A percentile compares a stretch with the other conserved stretches of the same genome.
Conservation (phyloP, 2,329 filamentous ascomycete species). For the Fusarium sp. region DNA sequence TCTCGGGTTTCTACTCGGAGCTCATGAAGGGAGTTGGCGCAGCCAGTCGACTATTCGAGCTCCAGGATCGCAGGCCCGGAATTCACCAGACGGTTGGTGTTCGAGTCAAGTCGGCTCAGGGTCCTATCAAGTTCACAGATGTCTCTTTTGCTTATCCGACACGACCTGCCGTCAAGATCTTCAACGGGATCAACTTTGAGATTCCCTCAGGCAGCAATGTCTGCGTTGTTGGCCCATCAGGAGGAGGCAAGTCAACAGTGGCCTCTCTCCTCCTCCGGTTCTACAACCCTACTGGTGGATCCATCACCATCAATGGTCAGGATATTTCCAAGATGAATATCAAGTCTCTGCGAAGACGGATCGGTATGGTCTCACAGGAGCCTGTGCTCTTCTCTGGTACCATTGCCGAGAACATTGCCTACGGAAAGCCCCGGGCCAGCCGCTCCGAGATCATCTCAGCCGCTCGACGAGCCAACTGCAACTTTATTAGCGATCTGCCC, state of each 20-base stretch:
- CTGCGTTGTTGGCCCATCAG: conserved; percentile 94
- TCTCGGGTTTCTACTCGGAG: conserved; percentile 97
- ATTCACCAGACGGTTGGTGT: conserved; percentile 88
- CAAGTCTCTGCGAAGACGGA: conserved; percentile 90
- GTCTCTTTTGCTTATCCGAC: conserved; percentile 94
- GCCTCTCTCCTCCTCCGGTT: conserved; percentile 91
- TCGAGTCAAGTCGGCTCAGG: conserved; percentile 84
- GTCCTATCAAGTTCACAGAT: conserved; percentile 87
- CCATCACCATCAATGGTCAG: conserved; percentile 83
- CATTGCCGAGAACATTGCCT: conserved; percentile 90
- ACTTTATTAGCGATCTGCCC: conserved; percentile 96
- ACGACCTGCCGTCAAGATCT: conserved; percentile 89
- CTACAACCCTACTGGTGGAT: conserved; percentile 83
- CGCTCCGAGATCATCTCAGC: conserved; percentile 85
- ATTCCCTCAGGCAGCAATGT: conserved; percentile 95
- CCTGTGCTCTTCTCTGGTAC: conserved; percentile 91
- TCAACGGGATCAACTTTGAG: conserved; percentile 87
- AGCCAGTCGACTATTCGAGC: conserved; percentile 93
- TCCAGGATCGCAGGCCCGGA: conserved; percentile 88
- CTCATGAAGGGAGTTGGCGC: conserved; percentile 99
- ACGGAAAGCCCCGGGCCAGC: conserved; percentile 83
- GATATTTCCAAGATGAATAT: conserved; percentile 90
- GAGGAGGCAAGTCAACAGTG: conserved; percentile 96
- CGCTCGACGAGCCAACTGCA: conserved; percentile 92
- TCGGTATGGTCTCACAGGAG: conserved; percentile 95